A percentile compares a stretch with the other conserved stretches of the same genome.
These are phyloP conservation scores for Lathyrus oleraceus DNA, from an alignment of 306 rosid species.

Conservation along the genomic window DNA sequence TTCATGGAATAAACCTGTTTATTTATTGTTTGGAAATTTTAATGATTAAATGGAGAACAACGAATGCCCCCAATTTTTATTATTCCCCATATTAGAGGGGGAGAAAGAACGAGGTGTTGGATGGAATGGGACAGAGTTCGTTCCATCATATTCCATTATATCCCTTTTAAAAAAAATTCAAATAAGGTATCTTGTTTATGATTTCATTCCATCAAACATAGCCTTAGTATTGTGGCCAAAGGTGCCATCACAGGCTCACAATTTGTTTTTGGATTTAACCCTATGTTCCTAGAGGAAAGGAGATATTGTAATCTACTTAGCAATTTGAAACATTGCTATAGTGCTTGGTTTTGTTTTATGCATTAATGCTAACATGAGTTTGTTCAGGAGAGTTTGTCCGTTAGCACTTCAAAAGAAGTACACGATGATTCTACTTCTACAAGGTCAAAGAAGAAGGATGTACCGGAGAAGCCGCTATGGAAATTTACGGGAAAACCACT, in stretches of 20 bases:
- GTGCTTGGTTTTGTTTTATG: conserved; percentile 28
- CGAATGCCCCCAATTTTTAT: not conserved
- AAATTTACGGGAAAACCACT: conserved; percentile 47
- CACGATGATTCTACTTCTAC: conserved; percentile 45
- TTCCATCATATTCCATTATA: not conserved
- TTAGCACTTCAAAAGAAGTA: conserved; percentile 36
- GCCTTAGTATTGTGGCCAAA: not conserved
- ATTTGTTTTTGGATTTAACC: not conserved
- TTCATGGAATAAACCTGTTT: not conserved
- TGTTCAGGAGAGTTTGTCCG: conserved; percentile 51
- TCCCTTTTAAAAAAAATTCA: not conserved
- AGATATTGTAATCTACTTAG: not conserved
- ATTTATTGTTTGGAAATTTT: not conserved
- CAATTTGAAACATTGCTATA: not conserved
- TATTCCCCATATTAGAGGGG: not conserved
- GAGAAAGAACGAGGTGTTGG: not conserved
- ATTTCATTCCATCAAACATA: not conserved
- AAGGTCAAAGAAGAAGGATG: conserved; percentile 51
- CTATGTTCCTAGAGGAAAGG: not conserved
- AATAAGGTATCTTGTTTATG: not conserved
- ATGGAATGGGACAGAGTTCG: not conserved
- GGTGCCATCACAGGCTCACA: not conserved
- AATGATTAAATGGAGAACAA: not conserved
- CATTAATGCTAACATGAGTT: conserved; percentile 48
- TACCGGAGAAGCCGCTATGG: conserved; percentile 43